Conservation (phyloP, 176 grass and related monocot species). For the Eleusine coracana region DNA sequence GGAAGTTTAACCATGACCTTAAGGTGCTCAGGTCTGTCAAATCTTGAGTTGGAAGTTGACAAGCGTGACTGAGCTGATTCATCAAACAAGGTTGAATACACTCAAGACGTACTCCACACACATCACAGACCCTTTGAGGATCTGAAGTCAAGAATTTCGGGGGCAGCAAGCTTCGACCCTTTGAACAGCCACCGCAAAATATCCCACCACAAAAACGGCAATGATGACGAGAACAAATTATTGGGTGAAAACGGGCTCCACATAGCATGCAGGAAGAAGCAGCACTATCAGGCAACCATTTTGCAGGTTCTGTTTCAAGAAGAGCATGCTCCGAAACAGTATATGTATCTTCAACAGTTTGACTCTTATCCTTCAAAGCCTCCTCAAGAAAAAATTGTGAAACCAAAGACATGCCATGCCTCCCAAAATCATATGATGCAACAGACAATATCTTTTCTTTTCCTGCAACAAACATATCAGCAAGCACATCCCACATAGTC, state of each 20-base stretch:
- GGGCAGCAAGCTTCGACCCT: conserved; percentile 80
- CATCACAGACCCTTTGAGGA: conserved; percentile 92
- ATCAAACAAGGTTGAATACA: conserved; percentile 77
- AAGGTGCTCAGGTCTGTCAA: conserved; percentile 82
- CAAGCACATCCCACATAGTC: conserved; percentile 90
- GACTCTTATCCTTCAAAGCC: conserved; percentile 73
- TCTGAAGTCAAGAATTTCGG: conserved; percentile 75
- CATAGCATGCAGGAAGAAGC: conserved; percentile 90
- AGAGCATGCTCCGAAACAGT: conserved; percentile 52
- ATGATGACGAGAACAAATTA: conserved; percentile 82
- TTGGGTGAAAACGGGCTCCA: conserved; percentile 68
- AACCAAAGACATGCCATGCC: conserved; percentile 52
- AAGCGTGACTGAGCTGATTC: conserved; percentile 63
- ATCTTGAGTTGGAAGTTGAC: conserved; percentile 72
- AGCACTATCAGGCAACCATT: conserved; percentile 85
- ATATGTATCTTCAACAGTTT: conserved; percentile 57
- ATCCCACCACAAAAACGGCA: conserved; percentile 87
- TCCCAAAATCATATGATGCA: conserved; percentile 55
- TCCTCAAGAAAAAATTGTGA: conserved; percentile 71
- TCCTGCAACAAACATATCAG: conserved; percentile 72
- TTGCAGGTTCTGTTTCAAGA: conserved; percentile 75
- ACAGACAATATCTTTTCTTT: conserved; percentile 58
- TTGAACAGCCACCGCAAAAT: conserved; percentile 84
- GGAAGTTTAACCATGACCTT: conserved; percentile 86
- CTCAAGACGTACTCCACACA: conserved; percentile 73